phyloP scores from a whole-genome alignment of 129 eudicot species.

The Flaveria trinervia region DNA sequence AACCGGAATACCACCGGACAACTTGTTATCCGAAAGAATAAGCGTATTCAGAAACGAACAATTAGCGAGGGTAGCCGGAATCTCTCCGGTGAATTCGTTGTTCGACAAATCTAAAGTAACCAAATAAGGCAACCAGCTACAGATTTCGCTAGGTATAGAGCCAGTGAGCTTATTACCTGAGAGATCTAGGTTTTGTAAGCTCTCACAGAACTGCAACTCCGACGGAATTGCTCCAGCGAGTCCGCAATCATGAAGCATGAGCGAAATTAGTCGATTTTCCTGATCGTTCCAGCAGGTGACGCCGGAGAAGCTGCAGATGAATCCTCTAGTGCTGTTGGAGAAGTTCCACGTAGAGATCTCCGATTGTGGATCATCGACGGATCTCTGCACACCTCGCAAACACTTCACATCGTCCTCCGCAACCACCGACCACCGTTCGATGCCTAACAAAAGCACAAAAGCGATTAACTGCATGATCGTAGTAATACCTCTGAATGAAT shows the following conservation, averaged over 20 bases:
- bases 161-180: conserved; percentile 67
- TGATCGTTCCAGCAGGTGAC: conserved; percentile 77
- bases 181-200: conserved; percentile 63
- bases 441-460: conserved; percentile 7
- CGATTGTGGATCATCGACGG: conserved; percentile 45
- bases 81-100: conserved; percentile 50
- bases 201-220: conserved; percentile 52
- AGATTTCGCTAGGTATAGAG: conserved; percentile 52
- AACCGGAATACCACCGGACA: conserved; percentile 59
- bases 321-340: conserved; percentile 46
- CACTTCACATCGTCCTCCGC: conserved; percentile 68
- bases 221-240: conserved; percentile 54
- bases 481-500: neutral
- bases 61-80: conserved; percentile 56
- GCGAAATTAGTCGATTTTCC: conserved; percentile 59
- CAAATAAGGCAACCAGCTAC: conserved; percentile 70
- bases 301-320: conserved; percentile 62
- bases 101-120: conserved; percentile 61
- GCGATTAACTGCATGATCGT: conserved; percentile 10
- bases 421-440: neutral
- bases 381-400: conserved; percentile 46
- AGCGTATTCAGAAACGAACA: conserved; percentile 62
- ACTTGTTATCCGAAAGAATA: conserved; percentile 42
- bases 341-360: conserved; percentile 51
- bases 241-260: conserved; percentile 43